These are phyloP conservation scores for Zea mays DNA, from an alignment of 176 grass and related monocot species.

Conservation along the genomic window Zm-B73-REFERENCE-NAM-5.0 NC_050104.1:115207001-115207500, in stretches of 20 bases:
- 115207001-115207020: background rate
- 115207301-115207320: slow-evolving; percentile 13
- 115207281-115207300: background rate
- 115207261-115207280: background rate
- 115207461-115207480: background rate
- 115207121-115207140: background rate
- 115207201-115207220: background rate
- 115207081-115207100: background rate
- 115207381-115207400: background rate
- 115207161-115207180: background rate
- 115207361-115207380: slow-evolving; percentile 15
- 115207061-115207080: background rate
- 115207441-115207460: background rate
- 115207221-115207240: no score
- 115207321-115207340: slow-evolving; percentile 1
- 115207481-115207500: background rate
- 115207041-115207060: background rate
- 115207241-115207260: no score
- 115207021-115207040: background rate
- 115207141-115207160: background rate
- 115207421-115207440: background rate
- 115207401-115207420: slow-evolving; percentile 5
- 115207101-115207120: background rate
- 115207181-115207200: no score
- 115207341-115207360: slow-evolving; percentile 38